Percentiles rank a stretch among this genome's conserved stretches.
These are phyloP conservation scores for Xylariomycetidae sp. DNA, from an alignment of 2,329 filamentous ascomycete species.

Conservation along the genomic window DNA sequence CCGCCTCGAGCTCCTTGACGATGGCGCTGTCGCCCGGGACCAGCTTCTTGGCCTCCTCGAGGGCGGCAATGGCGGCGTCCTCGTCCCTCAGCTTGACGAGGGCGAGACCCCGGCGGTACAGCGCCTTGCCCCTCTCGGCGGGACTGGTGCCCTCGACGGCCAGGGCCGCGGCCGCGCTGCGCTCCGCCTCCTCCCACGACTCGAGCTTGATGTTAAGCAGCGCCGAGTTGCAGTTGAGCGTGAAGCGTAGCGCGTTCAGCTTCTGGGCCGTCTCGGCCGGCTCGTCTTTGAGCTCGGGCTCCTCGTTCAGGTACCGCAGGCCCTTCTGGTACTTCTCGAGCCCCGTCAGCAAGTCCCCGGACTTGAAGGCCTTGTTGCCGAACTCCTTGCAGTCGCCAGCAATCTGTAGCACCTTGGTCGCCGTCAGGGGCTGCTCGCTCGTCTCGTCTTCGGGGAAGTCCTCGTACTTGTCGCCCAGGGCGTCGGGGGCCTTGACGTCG, in stretches of 20 bases:
- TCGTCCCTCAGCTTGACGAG: slow-evolving; percentile 75
- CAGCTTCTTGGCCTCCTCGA: slow-evolving; percentile 71
- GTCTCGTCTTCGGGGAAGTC: slow-evolving; percentile 87
- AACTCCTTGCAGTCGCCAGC: slow-evolving; percentile 83
- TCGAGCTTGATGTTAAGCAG: slow-evolving; percentile 79
- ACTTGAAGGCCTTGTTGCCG: slow-evolving; percentile 91
- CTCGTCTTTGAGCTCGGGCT: slow-evolving; percentile 62
- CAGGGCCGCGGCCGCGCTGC: slow-evolving; percentile 69
- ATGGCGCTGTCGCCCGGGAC: slow-evolving; percentile 73
- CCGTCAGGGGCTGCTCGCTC: slow-evolving; percentile 54
- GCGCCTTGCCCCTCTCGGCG: slow-evolving; percentile 81
- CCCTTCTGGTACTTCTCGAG: slow-evolving; percentile 95
- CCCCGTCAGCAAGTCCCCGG: slow-evolving; percentile 62
- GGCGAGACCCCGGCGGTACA: slow-evolving; percentile 79
- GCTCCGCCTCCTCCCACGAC: slow-evolving; percentile 64
- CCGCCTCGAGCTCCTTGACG: slow-evolving; percentile 66
- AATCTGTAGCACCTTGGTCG: slow-evolving; percentile 68
- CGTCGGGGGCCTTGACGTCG: slow-evolving; percentile 67
- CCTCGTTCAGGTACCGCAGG: slow-evolving; percentile 56
- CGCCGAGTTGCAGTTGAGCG: slow-evolving; percentile 83
- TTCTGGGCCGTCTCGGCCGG: slow-evolving; percentile 61
- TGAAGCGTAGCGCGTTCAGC: slow-evolving; percentile 73
- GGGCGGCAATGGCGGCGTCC: slow-evolving; percentile 70
- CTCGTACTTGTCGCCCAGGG: slow-evolving; percentile 86
- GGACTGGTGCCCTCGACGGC: slow-evolving; percentile 61